Evolutionary conservation across 495 filamentous ascomycete genomes (phyloP), one percentile per base, ranked within the genome.

Genomic region (Talaromyces proteolyticus): DNA sequence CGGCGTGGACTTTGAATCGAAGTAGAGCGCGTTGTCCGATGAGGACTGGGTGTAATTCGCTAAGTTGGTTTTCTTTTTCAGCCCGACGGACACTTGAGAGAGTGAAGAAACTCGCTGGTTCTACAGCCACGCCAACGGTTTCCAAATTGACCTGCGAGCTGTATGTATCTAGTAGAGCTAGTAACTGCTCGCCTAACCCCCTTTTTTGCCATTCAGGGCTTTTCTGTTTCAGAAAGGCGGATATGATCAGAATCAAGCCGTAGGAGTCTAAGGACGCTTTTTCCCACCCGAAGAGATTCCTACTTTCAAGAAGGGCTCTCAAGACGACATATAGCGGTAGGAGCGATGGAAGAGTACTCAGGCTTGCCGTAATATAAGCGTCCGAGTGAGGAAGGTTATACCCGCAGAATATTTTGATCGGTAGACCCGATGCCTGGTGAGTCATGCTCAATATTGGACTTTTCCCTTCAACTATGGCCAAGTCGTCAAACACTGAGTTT

Each of bases 231-330:
- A 82, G 54, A 39, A 74, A 74, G 2, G 75, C 77, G 12, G 78
- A 75, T n/a, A 83, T 53, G 55, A 84, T 75, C 58, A 82, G 72
- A 47, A 80, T 60, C 12, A 85, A 59, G 4, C 67, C 60, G 53
- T 81, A 76, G 1, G 74, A 62, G 3, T 69, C 68, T 8, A 84
- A 51, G 4, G 76, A 75, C 14, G 70, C 66, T 4, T 59, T 45
- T 46, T 60, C 60, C 20, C 67, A 57, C 14, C 76, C 72, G 21
- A 69, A 70, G 6, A 86, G 54, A 40, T 63, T 60, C 24, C 70
- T 69, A 4, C 72, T 59, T 43, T 77, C 67, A 22, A 86, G 66
- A 17, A 73, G 65, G 18, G 69, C 54, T 37, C 79, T 75, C 10
- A 74, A 52, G 17, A 72, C 44, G 24, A 66, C 53, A 51, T 77